phyloP scores from a whole-genome alignment of 2,329 filamentous ascomycete genomes.

The Lecanicillium sp. region DNA sequence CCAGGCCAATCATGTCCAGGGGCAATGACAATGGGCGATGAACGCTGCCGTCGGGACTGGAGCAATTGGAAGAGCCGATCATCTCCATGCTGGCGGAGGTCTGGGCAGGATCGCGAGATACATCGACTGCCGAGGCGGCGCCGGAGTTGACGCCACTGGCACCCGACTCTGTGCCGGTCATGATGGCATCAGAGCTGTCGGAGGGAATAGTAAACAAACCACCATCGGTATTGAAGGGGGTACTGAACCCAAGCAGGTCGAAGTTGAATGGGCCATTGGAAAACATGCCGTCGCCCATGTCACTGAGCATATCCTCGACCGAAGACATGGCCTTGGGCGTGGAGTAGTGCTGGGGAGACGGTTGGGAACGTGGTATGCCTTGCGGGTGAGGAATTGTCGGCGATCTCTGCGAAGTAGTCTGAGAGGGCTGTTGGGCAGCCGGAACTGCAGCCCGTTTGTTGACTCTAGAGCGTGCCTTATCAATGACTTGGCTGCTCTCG shows the following conservation, averaged over 20 bases:
- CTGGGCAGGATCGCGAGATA: neutral
- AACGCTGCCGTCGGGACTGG: slow-evolving; percentile 8
- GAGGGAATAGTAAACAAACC: slow-evolving; percentile 8
- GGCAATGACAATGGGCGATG: slow-evolving; percentile 7
- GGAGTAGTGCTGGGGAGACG: slow-evolving; percentile 1
- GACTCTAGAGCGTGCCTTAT: slow-evolving; percentile 12
- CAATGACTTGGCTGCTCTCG: slow-evolving; percentile 15
- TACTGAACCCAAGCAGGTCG: slow-evolving; percentile 11
- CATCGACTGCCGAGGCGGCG: slow-evolving; percentile 8
- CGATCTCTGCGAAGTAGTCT: slow-evolving; percentile 4
- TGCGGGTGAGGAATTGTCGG: slow-evolving; percentile 1
- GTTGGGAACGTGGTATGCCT: neutral
- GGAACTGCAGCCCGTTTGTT: slow-evolving; percentile 7
- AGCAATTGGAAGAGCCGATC: neutral
- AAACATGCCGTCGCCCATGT: slow-evolving; percentile 12
- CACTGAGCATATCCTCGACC: slow-evolving; percentile 13
- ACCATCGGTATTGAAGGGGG: slow-evolving; percentile 9
- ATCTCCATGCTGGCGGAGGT: slow-evolving; percentile 3
- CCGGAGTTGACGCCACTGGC: slow-evolving; percentile 4
- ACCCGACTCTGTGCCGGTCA: slow-evolving; percentile 6
- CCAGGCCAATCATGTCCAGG: slow-evolving; percentile 12
- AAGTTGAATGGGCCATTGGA: slow-evolving; percentile 9
- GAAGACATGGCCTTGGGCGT: neutral
- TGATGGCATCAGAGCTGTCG: slow-evolving; percentile 9
- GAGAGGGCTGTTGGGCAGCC: slow-evolving; percentile 1